Conservation (phyloP, 2,329 filamentous ascomycete genomes). For the Aureobasidium sp. region DNA sequence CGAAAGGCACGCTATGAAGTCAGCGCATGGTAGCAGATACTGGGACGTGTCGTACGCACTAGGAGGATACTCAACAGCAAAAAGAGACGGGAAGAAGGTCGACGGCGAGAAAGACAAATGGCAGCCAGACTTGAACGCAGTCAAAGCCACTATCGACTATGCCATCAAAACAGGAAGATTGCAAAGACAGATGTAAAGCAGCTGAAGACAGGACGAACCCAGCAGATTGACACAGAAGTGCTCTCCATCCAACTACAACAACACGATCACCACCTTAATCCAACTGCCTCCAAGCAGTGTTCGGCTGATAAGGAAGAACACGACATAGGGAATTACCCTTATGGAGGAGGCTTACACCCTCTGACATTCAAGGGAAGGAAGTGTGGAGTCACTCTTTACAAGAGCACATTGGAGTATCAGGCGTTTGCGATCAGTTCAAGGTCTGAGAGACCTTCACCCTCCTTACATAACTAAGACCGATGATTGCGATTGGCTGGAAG, state of each 20-base stretch:
- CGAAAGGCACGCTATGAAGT: background rate
- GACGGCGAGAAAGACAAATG: background rate
- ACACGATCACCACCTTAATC: background rate
- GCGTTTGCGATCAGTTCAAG: background rate
- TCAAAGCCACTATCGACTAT: background rate
- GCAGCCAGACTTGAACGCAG: background rate
- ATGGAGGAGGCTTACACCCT: slow-evolving; percentile 4
- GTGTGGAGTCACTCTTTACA: slow-evolving; percentile 1
- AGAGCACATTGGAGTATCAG: background rate
- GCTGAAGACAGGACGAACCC: background rate
- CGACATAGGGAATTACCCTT: background rate
- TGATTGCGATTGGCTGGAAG: background rate
- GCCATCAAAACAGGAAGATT: slow-evolving; percentile 1
- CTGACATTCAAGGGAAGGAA: background rate
- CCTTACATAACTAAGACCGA: background rate
- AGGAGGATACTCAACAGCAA: background rate
- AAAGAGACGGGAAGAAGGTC: background rate
- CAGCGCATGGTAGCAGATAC: background rate
- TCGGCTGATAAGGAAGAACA: slow-evolving; percentile 4
- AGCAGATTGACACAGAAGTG: slow-evolving; percentile 2
- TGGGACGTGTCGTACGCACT: background rate
- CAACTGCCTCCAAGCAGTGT: slow-evolving; percentile 1
- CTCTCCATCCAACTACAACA: slow-evolving; percentile 4
- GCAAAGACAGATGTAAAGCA: background rate
- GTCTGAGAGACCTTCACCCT: background rate